Evolutionary conservation across 306 rosid genomes (phyloP).

Genomic region (Canavalia gladiata): DNA sequence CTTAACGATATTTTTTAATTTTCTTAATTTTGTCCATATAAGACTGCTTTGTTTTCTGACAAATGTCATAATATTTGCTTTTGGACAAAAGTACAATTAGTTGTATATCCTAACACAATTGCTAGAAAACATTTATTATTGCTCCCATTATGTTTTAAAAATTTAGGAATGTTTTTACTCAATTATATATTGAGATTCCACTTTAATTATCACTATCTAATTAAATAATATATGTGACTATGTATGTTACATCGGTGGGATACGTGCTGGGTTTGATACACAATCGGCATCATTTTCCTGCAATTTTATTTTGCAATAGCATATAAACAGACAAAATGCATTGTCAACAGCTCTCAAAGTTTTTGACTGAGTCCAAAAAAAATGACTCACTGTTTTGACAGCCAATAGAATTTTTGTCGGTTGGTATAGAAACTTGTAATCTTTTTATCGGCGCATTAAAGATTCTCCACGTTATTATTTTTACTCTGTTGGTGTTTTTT

Average conservation of each 20-base stretch:
- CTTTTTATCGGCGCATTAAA: neutral
- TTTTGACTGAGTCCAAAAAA: neutral
- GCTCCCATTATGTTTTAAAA: neutral
- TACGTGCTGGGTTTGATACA: conserved; percentile 19
- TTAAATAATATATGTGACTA: neutral
- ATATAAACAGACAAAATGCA: conserved; percentile 34
- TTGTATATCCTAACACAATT: neutral
- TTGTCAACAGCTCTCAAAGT: neutral
- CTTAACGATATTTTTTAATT: too few species aligned
- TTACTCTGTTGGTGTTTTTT: neutral
- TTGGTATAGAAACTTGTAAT: neutral
- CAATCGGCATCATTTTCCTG: conserved; percentile 1
- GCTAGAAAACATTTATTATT: conserved; percentile 10
- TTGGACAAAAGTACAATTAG: neutral
- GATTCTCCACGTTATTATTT: neutral
- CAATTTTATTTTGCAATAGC: neutral
- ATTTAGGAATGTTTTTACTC: neutral
- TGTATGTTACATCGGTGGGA: conserved; percentile 24
- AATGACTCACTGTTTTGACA: conserved; percentile 2
- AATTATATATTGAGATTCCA: neutral
- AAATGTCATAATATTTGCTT: neutral
- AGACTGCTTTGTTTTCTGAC: too few species aligned
- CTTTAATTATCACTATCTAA: conserved; percentile 24
- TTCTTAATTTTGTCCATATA: too few species aligned
- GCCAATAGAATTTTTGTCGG: neutral